phyloP scores from a whole-genome alignment of 176 grass and related monocot genomes.

The Olyra latifolia region DNA sequence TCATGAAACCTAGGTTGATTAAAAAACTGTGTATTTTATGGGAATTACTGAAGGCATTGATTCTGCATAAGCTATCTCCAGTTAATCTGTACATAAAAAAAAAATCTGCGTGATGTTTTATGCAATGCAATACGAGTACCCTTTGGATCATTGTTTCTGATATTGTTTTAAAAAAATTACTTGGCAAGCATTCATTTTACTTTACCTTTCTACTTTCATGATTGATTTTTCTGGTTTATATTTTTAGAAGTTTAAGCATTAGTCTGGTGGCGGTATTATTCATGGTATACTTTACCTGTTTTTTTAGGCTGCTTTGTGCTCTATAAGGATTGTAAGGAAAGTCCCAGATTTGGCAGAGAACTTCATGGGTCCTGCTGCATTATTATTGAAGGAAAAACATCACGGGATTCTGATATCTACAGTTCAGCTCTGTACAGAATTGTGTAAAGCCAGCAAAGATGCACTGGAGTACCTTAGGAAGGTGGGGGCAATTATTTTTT shows the following conservation, averaged over 20 bases:
- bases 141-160: not conserved
- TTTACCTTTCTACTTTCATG: not conserved
- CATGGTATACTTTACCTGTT: constrained; percentile 18
- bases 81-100: not conserved
- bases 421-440: constrained; percentile 84
- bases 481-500: constrained; percentile 39
- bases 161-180: not conserved
- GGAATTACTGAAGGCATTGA: not conserved
- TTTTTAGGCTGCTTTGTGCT: constrained; percentile 88
- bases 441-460: constrained; percentile 89
- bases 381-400: constrained; percentile 87
- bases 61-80: not conserved
- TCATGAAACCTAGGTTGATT: not conserved
- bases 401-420: constrained; percentile 88
- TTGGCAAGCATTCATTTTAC: not conserved
- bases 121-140: not conserved
- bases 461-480: constrained; percentile 70
- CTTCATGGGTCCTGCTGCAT: constrained; percentile 70
- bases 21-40: not conserved
- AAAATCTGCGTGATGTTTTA: not conserved
- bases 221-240: not conserved
- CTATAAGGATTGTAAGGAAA: constrained; percentile 90
- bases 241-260: constrained; percentile 9
- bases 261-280: not conserved
- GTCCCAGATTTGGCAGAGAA: constrained; percentile 89